These are phyloP conservation scores for Lactarius vividus DNA, from an alignment of 768 basidiomycete species.

Conservation along the genomic window DNA sequence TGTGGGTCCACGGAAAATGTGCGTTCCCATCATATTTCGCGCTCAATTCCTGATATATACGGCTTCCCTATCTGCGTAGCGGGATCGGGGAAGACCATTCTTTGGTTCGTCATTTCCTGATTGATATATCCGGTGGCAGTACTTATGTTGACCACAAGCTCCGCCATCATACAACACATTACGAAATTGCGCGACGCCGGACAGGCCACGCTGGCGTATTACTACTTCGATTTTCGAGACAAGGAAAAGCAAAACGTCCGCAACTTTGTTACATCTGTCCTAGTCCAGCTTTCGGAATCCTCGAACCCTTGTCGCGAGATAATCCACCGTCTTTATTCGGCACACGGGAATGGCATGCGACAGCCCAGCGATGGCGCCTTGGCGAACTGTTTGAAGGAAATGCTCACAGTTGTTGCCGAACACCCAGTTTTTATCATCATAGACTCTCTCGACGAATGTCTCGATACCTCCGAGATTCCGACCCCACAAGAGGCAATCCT, in stretches of 20 bases:
- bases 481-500: background rate
- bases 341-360: background rate
- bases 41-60: background rate
- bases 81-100: conserved; percentile 7
- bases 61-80: background rate
- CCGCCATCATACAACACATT: conserved; percentile 3
- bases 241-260: conserved; percentile 2
- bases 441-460: conserved; percentile 9
- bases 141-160: background rate
- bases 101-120: background rate
- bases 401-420: background rate
- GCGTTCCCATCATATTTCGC: background rate
- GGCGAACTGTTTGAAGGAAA: background rate
- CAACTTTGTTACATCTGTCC: background rate
- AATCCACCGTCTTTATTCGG: background rate
- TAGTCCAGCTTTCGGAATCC: background rate
- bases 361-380: background rate
- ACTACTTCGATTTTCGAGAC: conserved; percentile 10
- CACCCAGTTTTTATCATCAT: background rate
- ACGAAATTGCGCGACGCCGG: background rate
- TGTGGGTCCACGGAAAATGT: background rate
- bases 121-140: background rate
- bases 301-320: background rate
- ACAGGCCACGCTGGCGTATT: conserved; percentile 1
- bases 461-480: background rate